phyloP scores from a whole-genome alignment of 495 filamentous ascomycete species.

The Platismatia glauca region DNA sequence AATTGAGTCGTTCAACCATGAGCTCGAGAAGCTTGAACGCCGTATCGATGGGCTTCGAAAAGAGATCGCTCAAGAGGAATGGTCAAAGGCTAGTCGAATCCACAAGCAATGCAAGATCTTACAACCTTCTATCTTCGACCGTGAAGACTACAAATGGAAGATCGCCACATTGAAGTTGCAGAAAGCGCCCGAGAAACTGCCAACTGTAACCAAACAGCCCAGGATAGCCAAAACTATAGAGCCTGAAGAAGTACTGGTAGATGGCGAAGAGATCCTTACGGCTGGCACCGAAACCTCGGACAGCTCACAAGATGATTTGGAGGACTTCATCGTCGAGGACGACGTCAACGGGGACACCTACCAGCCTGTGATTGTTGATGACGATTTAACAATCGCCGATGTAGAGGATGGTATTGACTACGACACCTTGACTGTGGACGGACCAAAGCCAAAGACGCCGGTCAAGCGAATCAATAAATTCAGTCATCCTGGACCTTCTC shows the following conservation, averaged over 20 bases:
- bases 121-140: conserved; percentile 52
- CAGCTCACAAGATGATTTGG: conserved; percentile 31
- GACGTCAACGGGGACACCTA: conserved; percentile 22
- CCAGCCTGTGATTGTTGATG: conserved; percentile 14
- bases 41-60: conserved; percentile 44
- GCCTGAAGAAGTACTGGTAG: conserved; percentile 20
- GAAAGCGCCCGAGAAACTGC: conserved; percentile 40
- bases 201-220: conserved; percentile 24
- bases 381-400: conserved; percentile 27
- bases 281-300: conserved; percentile 25
- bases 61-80: conserved; percentile 43
- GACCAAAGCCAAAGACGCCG: conserved; percentile 6
- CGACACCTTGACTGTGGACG: neutral
- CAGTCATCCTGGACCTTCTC: neutral
- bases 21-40: conserved; percentile 31
- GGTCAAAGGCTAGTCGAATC: conserved; percentile 40
- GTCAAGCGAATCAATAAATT: neutral
- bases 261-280: conserved; percentile 36
- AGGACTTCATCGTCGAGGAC: conserved; percentile 38
- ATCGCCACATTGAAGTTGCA: conserved; percentile 42
- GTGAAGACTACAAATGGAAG: conserved; percentile 45
- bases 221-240: conserved; percentile 19
- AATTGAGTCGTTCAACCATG: conserved; percentile 22
- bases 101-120: conserved; percentile 45
- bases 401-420: conserved; percentile 23